These are phyloP conservation scores for Xylaria castorea DNA, from an alignment of 495 filamentous ascomycete species.

Conservation along the genomic window DNA sequence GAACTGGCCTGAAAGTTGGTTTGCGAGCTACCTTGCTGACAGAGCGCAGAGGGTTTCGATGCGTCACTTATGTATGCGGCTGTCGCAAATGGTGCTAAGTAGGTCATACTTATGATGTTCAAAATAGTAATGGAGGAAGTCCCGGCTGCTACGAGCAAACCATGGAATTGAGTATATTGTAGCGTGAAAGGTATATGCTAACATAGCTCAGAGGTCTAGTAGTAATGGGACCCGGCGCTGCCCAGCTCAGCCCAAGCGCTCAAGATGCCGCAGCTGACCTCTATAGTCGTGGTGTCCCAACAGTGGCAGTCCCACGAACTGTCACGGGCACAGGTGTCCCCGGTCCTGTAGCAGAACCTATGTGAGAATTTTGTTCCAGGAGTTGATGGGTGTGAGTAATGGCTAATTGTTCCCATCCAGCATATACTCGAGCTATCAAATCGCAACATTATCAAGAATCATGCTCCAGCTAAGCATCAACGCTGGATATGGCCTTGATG, in stretches of 20 bases:
- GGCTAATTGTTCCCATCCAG: slow-evolving; percentile 12
- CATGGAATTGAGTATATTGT: not conserved
- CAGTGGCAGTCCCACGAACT: slow-evolving; percentile 34
- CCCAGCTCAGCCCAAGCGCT: slow-evolving; percentile 30
- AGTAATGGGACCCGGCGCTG: slow-evolving; percentile 35
- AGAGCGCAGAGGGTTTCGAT: slow-evolving; percentile 34
- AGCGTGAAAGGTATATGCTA: not conserved
- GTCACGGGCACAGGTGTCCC: slow-evolving; percentile 1
- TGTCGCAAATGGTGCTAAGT: slow-evolving; percentile 39
- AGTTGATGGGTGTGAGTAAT: not conserved
- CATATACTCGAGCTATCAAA: slow-evolving; percentile 40
- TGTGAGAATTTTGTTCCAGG: not conserved
- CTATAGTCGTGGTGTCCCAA: slow-evolving; percentile 31
- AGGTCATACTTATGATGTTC: not conserved
- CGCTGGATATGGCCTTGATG: slow-evolving; percentile 34
- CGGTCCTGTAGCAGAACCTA: not conserved
- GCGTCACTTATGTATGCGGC: slow-evolving; percentile 37
- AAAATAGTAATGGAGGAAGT: not conserved
- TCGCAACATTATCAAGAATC: slow-evolving; percentile 41
- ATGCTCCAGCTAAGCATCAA: slow-evolving; percentile 45
- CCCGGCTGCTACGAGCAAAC: not conserved
- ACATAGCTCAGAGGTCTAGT: slow-evolving; percentile 30
- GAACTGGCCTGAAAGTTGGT: not conserved
- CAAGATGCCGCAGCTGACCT: slow-evolving; percentile 28
- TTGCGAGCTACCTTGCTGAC: not conserved